Evolutionary conservation across 2,329 filamentous ascomycete genomes (phyloP), one percentile per base, ranked within the genome.

Genomic region (Didymella arachidicola): DNA sequence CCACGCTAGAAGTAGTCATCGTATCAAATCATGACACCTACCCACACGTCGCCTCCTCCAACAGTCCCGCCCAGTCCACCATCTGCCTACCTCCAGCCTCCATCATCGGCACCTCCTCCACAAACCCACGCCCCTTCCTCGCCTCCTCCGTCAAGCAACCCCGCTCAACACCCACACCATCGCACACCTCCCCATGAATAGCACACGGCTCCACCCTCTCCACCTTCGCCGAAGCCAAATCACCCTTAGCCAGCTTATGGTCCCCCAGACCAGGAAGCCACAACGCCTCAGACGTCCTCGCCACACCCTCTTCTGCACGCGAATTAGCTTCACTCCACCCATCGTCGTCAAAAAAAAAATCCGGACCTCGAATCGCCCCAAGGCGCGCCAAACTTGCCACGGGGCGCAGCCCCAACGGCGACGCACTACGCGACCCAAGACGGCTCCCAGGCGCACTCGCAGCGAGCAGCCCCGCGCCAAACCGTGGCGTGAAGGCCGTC

Each of bases 361-460:
- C 2, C 16, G 12, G 10, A 25, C 26, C 50, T 30, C 14, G 4
- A 10, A n/a, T 47, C 2, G 43, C n/a, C 5, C 42, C 43, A 4
- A 57, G 42, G 5, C 42, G 42, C 3, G 43, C 27, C 4, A 57
- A 48, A 3, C 48, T 29, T 42, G 59, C 7, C 53, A 60, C 7
- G 7, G 19, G 8, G 16, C 55, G 19, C 7, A 57, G 18, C 3
- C 14, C 48, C n/a, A 36, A 44, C 0, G 66, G 67, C 1, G 62
- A 64, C 14, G 61, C 60, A 14, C 58, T 36, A 30, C 60, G 53
- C 0, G 63, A 69, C 1, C 34, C 61, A 7, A 62, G 48, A 6
- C 65, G 61, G 11, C 67, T 69, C 8, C 60, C 69, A 4, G 72
- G 72, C 0, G 71, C 71, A 0, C 69, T 73, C 38, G 59, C 60